These are phyloP conservation scores for Chrysosporium keratinophilum DNA, from an alignment of 2,329 filamentous ascomycete genomes.

Conservation along the genomic window DNA sequence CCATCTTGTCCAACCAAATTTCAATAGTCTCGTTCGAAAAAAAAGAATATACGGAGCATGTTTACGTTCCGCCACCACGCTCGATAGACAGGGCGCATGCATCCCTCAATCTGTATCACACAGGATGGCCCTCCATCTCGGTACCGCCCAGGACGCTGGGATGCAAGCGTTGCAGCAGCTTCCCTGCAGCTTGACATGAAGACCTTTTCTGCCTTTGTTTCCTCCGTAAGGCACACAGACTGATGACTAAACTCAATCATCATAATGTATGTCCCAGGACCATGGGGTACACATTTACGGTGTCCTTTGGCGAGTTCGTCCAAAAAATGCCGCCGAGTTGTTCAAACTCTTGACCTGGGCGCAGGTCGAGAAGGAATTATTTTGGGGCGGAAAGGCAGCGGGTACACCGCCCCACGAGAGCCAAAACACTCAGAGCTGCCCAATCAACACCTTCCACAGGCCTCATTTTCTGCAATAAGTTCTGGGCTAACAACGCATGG, in stretches of 20 bases:
- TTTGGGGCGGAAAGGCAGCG: constrained; percentile 7
- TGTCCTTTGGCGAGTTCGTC: no score
- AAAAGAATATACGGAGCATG: background rate
- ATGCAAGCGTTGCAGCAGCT: no score
- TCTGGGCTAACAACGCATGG: background rate
- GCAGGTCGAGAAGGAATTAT: background rate
- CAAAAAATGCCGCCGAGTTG: background rate
- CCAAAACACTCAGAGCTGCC: background rate
- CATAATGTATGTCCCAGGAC: no score
- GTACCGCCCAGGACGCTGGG: background rate
- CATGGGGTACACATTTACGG: no score
- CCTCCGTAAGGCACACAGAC: no score
- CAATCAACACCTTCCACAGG: background rate
- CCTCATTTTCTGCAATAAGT: no score
- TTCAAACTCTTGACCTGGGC: constrained; percentile 2
- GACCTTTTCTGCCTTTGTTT: no score
- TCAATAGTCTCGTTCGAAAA: background rate
- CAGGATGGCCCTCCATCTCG: background rate
- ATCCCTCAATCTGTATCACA: background rate
- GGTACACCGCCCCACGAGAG: constrained; percentile 6
- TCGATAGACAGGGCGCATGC: background rate
- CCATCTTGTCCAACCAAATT: background rate
- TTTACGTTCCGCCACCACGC: background rate
- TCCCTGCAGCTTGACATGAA: no score
- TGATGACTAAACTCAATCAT: no score